phyloP scores from a whole-genome alignment of 2,329 filamentous ascomycete species.

The Stagonosporopsis rhizophila region DNA sequence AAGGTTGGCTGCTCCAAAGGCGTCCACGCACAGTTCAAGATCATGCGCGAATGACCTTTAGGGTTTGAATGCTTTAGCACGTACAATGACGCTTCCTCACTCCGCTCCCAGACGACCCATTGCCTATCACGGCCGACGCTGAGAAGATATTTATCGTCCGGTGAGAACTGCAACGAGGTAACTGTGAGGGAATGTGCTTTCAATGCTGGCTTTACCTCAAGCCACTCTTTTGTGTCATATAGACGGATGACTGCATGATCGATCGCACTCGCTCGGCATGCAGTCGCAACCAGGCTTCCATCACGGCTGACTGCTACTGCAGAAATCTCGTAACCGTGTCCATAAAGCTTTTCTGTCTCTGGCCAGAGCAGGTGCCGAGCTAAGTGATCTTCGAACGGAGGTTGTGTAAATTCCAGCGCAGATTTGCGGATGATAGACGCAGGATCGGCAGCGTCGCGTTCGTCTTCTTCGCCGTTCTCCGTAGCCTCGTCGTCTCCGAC shows the following conservation, averaged over 20 bases:
- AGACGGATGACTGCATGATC: slow-evolving; percentile 94
- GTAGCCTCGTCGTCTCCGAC: slow-evolving; percentile 43
- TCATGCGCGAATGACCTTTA: slow-evolving; percentile 92
- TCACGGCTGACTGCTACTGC: slow-evolving; percentile 80
- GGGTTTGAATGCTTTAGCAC: slow-evolving; percentile 69
- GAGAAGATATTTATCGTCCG: slow-evolving; percentile 75
- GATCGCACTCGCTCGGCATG: slow-evolving; percentile 88
- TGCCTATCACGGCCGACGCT: slow-evolving; percentile 92
- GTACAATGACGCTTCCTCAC: slow-evolving; percentile 57
- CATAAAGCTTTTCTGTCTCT: slow-evolving; percentile 94
- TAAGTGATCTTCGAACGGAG: slow-evolving; percentile 88
- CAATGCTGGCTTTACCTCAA: slow-evolving; percentile 82
- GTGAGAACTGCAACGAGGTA: slow-evolving; percentile 80
- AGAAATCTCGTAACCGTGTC: slow-evolving; percentile 96
- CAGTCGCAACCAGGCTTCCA: slow-evolving; percentile 80
- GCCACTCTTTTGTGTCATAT: slow-evolving; percentile 87
- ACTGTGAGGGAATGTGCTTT: slow-evolving; percentile 87
- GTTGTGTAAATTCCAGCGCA: slow-evolving; percentile 71
- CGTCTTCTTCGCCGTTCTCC: slow-evolving; percentile 55
- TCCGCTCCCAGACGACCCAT: slow-evolving; percentile 80
- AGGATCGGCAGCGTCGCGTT: slow-evolving; percentile 63
- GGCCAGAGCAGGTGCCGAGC: slow-evolving; percentile 93
- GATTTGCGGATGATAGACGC: slow-evolving; percentile 65
- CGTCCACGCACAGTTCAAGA: slow-evolving; percentile 86
- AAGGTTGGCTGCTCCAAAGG: slow-evolving; percentile 61